These are phyloP conservation scores for Mortierella sp. DNA, from an alignment of 371 early-diverging fungal species.

Conservation along the genomic window DNA sequence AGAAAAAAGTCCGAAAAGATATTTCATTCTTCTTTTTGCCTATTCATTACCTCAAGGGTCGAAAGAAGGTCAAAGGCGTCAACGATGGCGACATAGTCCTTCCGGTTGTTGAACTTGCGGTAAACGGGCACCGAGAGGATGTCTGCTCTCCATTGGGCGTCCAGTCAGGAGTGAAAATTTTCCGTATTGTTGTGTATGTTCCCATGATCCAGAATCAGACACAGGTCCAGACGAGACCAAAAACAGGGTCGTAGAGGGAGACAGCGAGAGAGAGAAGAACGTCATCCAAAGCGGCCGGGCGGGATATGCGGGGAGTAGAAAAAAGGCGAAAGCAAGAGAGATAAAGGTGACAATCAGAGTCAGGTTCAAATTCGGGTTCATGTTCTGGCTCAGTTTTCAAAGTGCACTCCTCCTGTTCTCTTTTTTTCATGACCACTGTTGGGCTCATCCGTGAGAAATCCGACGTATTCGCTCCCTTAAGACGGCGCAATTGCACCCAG, in stretches of 20 bases:
- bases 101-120: slow-evolving; percentile 51
- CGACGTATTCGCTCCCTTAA: not conserved
- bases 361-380: not conserved
- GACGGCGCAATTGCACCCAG: not conserved
- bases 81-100: slow-evolving; percentile 71
- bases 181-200: not conserved
- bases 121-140: slow-evolving; percentile 75
- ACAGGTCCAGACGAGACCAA: not conserved
- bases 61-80: slow-evolving; percentile 69
- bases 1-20: not conserved
- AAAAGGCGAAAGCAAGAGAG: not conserved
- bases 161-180: not conserved
- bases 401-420: not conserved
- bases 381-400: not conserved
- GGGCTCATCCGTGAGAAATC: slow-evolving; percentile 55
- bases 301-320: slow-evolving; percentile 12
- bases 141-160: slow-evolving; percentile 32
- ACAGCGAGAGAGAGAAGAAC: not conserved
- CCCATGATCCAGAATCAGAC: slow-evolving; percentile 6
- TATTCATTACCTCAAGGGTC: slow-evolving; percentile 34
- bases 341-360: not conserved
- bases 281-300: not conserved
- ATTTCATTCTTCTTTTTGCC: not conserved
- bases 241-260: not conserved
- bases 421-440: not conserved